Evolutionary conservation across 108 stramenopile species (phyloP), one percentile per base, ranked within the genome.

Genomic region (Stephanodiscus triporus): DNA sequence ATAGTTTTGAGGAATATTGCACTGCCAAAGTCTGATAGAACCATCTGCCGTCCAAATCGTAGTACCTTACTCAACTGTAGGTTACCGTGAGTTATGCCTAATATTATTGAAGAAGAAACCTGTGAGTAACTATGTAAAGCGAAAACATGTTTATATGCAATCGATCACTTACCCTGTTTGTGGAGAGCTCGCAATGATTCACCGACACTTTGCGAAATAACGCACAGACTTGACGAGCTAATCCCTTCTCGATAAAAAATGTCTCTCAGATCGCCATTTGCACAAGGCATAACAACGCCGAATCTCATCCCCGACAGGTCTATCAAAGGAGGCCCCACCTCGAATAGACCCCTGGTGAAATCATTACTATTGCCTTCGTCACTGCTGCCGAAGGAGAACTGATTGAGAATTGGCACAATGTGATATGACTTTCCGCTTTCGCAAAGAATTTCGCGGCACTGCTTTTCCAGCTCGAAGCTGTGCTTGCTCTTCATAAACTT

Each of bases 231-330:
- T 24, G 37, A 26, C 6, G 63, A 63, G 22, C 19, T 64, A 9
- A 78, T 66, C 37, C 51, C 49, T 58, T 78, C 73, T 73, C 72
- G 72, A 38, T 73, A 54, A 13, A 63, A 32, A 55, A 78, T 78
- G 13, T 84, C 85, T 22, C 73, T 68, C 6, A 93, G 63, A 55
- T 86, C 86, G 6, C 86, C 80, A 43, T 86, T 84, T 24, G 80
- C 84, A 27, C 66, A 65, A 19, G 85, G 86, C 69, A 87, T 85
- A 23, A 93, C 88, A 16, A 93, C 63, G n/a, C 88, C 91, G 63
- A 77, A 85, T 14, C 77, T 77, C 58, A 75, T 85, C 49, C 78
- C 78, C 10, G 80, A 50, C 19, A 91, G 64, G 30, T 65, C 23
- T 2, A 76, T 45, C 16, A 49, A 47, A 55, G 24, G 36, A 50